phyloP scores from a whole-genome alignment of 1,139 yeast genomes.

The Zygosaccharomyces pseudobailii region DNA sequence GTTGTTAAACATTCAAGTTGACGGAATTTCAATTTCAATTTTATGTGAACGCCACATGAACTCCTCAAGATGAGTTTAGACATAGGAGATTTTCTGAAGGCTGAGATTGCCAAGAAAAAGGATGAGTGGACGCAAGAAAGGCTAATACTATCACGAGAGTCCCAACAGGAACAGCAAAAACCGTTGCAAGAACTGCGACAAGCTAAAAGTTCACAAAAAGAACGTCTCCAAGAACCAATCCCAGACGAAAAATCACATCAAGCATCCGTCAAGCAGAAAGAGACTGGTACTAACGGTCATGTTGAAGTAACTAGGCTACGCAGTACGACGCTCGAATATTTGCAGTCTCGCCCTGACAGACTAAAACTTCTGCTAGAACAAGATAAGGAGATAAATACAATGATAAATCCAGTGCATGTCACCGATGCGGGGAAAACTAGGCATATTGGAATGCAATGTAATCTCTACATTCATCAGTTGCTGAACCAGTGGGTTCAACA shows the following conservation, averaged over 20 bases:
- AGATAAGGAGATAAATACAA: constrained; percentile 31
- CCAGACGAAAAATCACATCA: constrained; percentile 4
- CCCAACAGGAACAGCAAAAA: constrained; percentile 4
- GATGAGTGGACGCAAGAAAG: constrained; percentile 11
- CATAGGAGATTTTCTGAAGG: constrained; percentile 34
- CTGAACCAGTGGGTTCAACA: constrained; percentile 44
- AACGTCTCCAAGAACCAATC: too few relatives aligned
- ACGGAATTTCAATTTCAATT: background rate
- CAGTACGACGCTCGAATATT: too few relatives aligned
- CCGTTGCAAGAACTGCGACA: constrained; percentile 1
- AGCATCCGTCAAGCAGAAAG: too few relatives aligned
- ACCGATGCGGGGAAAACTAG: constrained; percentile 9
- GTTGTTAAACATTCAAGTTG: constrained; percentile 7
- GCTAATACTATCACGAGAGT: constrained; percentile 1
- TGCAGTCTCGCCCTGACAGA: constrained; percentile 20
- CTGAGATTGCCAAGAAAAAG: constrained; percentile 38
- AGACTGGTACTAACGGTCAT: too few relatives aligned
- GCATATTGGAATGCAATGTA: constrained; percentile 39
- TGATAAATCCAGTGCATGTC: constrained; percentile 23
- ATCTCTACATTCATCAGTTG: constrained; percentile 47
- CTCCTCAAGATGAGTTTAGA: constrained; percentile 29
- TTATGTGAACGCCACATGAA: background rate
- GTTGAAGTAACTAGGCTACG: too few relatives aligned
- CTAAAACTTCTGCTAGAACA: constrained; percentile 5
- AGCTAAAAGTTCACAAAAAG: too few relatives aligned